Evolutionary conservation across 805 yeast species (phyloP).

Genomic region (Kregervanrija pseudodelftensis): DNA sequence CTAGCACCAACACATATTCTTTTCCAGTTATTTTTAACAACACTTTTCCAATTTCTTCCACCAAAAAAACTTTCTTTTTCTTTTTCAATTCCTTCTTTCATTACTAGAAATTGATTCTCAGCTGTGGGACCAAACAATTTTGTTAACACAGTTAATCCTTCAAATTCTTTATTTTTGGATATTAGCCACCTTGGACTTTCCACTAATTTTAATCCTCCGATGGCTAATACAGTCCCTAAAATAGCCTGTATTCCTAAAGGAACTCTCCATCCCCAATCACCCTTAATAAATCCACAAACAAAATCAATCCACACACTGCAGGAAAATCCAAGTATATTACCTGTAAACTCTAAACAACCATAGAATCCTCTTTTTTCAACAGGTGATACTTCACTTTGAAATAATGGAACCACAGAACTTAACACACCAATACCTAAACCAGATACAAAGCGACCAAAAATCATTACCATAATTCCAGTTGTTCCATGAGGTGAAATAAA

Average conservation of each 20-base stretch:
- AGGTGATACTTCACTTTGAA: constrained; percentile 85
- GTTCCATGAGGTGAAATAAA: constrained; percentile 38
- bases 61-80: not conserved
- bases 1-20: constrained; percentile 77
- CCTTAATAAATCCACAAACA: constrained; percentile 55
- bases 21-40: constrained; percentile 23
- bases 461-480: constrained; percentile 42
- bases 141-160: constrained; percentile 34
- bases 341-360: constrained; percentile 84
- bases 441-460: constrained; percentile 68
- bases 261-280: constrained; percentile 65
- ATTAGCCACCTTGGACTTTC: constrained; percentile 88
- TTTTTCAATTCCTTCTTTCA: not conserved
- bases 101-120: constrained; percentile 1
- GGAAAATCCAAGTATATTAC: constrained; percentile 76
- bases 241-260: constrained; percentile 72
- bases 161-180: constrained; percentile 60
- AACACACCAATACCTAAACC: constrained; percentile 87
- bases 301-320: constrained; percentile 86
- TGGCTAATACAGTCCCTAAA: constrained; percentile 55
- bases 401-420: constrained; percentile 79
- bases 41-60: constrained; percentile 17
- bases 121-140: constrained; percentile 27
- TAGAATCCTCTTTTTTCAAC: constrained; percentile 78
- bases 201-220: constrained; percentile 72